Evolutionary conservation across 2,329 filamentous ascomycete genomes (phyloP).

Genomic region (Colletotrichum tropicale): DNA sequence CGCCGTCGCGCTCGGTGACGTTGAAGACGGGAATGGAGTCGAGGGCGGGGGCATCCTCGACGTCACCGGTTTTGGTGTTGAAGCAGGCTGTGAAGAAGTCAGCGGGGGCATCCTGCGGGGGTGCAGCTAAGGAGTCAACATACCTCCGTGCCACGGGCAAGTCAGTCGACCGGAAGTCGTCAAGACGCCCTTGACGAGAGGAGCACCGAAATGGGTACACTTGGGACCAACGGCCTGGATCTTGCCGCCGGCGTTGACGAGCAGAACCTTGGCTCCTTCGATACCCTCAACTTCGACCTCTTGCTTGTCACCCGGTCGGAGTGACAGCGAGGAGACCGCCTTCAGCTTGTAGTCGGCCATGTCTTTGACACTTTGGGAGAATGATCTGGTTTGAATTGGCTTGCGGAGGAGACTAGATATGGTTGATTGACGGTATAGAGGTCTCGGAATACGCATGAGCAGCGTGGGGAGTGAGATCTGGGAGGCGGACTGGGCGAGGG

Average conservation of each 20-base stretch:
- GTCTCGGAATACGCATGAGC: conserved; percentile 12
- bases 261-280: conserved; percentile 82
- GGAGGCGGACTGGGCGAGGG: neutral
- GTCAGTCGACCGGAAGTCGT: conserved; percentile 82
- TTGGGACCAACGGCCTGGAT: conserved; percentile 82
- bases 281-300: conserved; percentile 92
- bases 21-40: conserved; percentile 87
- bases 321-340: conserved; percentile 72
- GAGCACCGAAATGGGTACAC: conserved; percentile 93
- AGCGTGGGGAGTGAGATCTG: neutral
- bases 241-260: conserved; percentile 78
- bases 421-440: neutral
- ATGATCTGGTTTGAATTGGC: conserved; percentile 3
- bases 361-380: conserved; percentile 32
- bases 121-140: conserved; percentile 25
- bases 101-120: neutral
- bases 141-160: conserved; percentile 96
- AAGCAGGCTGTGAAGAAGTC: conserved; percentile 74
- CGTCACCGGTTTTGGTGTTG: conserved; percentile 85
- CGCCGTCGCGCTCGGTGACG: conserved; percentile 79
- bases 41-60: conserved; percentile 92
- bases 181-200: conserved; percentile 83
- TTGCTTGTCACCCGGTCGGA: conserved; percentile 82
- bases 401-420: neutral
- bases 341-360: conserved; percentile 76